These are phyloP conservation scores for Suhomyces ambrosiae DNA, from an alignment of 1,139 yeast genomes.

Conservation along the genomic window DNA sequence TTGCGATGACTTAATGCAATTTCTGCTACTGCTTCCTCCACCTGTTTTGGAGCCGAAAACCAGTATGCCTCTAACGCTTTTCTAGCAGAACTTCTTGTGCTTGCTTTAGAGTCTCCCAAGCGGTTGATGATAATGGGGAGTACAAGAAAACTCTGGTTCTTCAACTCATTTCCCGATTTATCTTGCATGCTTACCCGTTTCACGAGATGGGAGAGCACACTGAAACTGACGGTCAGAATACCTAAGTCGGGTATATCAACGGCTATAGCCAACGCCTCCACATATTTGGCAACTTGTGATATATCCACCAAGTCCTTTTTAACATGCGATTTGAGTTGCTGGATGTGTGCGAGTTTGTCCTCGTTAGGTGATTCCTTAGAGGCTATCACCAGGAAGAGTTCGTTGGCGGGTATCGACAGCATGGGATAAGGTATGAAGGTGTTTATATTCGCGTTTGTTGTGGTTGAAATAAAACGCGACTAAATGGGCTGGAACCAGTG, in stretches of 20 bases:
- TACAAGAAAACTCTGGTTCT: constrained; percentile 49
- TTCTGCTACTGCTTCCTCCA: constrained; percentile 52
- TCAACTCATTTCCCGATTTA: constrained; percentile 46
- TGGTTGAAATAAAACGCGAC: background rate
- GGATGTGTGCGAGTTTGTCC: constrained; percentile 42
- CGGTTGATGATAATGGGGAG: constrained; percentile 60
- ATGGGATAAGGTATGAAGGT: constrained; percentile 8
- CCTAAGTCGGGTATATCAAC: constrained; percentile 42
- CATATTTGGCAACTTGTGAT: constrained; percentile 53
- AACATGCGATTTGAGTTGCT: constrained; percentile 65
- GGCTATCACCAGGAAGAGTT: constrained; percentile 28
- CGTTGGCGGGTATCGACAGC: constrained; percentile 23
- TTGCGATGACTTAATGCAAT: constrained; percentile 53
- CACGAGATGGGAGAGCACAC: constrained; percentile 72
- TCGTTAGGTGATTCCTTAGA: constrained; percentile 22
- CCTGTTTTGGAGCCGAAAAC: constrained; percentile 60
- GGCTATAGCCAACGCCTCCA: constrained; percentile 57
- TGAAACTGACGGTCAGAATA: constrained; percentile 56
- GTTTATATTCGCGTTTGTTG: constrained; percentile 3
- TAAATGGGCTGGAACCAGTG: too few species aligned
- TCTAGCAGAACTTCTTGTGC: constrained; percentile 51
- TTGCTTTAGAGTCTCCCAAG: constrained; percentile 50
- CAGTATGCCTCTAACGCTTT: constrained; percentile 67
- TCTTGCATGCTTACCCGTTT: constrained; percentile 79
- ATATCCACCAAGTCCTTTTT: constrained; percentile 66